Evolutionary conservation across 2,329 filamentous ascomycete genomes (phyloP), one percentile per base, ranked within the genome.

Genomic region (Cytospora piceae): DNA sequence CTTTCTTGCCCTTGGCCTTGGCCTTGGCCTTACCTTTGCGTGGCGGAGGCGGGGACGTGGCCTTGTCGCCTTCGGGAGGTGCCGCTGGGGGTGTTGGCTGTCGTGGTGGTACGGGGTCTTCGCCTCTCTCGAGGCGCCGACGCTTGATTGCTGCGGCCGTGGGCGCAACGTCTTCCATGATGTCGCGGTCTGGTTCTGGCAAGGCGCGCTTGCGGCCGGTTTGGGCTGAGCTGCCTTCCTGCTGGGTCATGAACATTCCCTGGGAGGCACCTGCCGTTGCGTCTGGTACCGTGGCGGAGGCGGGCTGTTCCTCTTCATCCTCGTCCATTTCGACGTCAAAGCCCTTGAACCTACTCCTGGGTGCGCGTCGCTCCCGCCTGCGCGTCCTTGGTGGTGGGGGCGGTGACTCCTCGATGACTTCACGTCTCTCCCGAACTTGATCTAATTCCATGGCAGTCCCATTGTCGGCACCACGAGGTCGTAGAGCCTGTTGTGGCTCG

Each of bases 91-190:
- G 46, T 63, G 75, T 61, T 52, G 72, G 67, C 56, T 72, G 69
- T 63, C 74, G 73, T 56, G 75, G 73, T 34, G 78, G 74, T 9
- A 79, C 70, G 3, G 83, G 80, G 37, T 83, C 79, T 69, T 83
- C 78, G 54, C 85, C 83, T 59, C 83, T 83, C 67, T 86, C 88
- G 24, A 92, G 81, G 31, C 90, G 88, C 27, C 90, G 88, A n/a
- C 89, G 87, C 75, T 96, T 98, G 73, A 93, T 86, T 6, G 88
- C 88, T 32, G 90, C 87, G 4, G 91, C 88, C 0, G 89, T 92
- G 0, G 93, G 91, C 1, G 94, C 87, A 63, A 97, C 85, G 27
- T 85, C 82, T 17, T 93, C 88, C 75, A 94, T 86, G 11, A 90
- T 77, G 54, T 90, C 85, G 62, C 86, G 78, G 59, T 75, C 73